A percentile compares a stretch with the other conserved stretches of the same genome.
phyloP scores from a whole-genome alignment of 495 filamentous ascomycete species.

The Talaromyces trachyspermus region DNA sequence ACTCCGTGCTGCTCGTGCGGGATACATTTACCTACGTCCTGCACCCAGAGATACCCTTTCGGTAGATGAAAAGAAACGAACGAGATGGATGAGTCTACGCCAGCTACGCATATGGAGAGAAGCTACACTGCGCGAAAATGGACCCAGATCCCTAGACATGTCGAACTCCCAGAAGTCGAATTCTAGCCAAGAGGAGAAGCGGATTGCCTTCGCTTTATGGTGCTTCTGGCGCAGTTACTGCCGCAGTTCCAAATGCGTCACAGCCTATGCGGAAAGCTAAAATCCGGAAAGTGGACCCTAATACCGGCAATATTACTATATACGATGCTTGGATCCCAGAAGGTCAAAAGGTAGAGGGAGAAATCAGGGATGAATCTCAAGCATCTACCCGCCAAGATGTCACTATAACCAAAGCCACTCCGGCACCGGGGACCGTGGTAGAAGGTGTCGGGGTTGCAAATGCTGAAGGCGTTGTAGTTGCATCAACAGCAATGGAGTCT shows the following conservation, averaged over 20 bases:
- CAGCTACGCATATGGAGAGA: conserved; percentile 29
- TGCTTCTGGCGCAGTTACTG: conserved; percentile 34
- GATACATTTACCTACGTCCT: conserved; percentile 52
- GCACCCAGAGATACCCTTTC: conserved; percentile 35
- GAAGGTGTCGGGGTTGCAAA: conserved; percentile 57
- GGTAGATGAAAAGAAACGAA: conserved; percentile 46
- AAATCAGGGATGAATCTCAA: conserved; percentile 55
- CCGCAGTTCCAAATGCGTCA: conserved; percentile 33
- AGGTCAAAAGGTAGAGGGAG: conserved; percentile 74
- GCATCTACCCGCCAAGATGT: conserved; percentile 14
- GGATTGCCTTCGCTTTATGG: conserved; percentile 55
- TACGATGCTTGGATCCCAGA: conserved; percentile 75
- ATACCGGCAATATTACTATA: conserved; percentile 65
- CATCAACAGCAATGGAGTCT: conserved; percentile 37
- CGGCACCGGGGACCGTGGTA: conserved; percentile 51
- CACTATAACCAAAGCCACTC: conserved; percentile 37
- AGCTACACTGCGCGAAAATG: conserved; percentile 70
- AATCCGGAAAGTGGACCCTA: conserved; percentile 66
- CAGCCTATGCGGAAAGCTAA: conserved; percentile 62
- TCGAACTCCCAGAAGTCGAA: conserved; percentile 67
- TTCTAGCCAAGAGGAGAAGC: conserved; percentile 83
- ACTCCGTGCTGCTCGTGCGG: conserved; percentile 74
- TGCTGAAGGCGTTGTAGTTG: conserved; percentile 53
- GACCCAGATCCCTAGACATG: conserved; percentile 67
- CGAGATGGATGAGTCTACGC: conserved; percentile 29